These are phyloP conservation scores for Microsporum canis DNA, from an alignment of 2,329 filamentous ascomycete genomes.

Conservation along the genomic window DNA sequence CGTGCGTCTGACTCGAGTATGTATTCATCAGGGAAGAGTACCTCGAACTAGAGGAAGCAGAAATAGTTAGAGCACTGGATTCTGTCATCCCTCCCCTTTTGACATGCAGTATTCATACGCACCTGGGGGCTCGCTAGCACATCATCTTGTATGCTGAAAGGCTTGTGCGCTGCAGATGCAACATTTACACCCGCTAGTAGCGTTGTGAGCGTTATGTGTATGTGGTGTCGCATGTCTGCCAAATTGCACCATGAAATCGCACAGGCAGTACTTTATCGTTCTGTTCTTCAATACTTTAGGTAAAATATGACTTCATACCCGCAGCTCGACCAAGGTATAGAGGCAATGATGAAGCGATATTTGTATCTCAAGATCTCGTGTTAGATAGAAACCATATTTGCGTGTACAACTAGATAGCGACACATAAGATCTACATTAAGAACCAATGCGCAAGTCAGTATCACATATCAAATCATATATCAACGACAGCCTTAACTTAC, in stretches of 20 bases:
- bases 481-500: not conserved
- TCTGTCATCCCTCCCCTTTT: not conserved
- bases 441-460: not conserved
- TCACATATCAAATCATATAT: not conserved
- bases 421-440: not conserved
- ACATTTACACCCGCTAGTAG: conserved; percentile 25
- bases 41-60: conserved; percentile 54
- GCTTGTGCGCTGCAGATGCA: conserved; percentile 42
- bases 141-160: conserved; percentile 82
- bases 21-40: conserved; percentile 62
- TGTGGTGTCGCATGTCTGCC: conserved; percentile 6
- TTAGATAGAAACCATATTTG: not conserved
- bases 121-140: conserved; percentile 79
- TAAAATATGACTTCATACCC: not conserved
- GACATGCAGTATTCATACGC: conserved; percentile 12
- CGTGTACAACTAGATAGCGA: not conserved
- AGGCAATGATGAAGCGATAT: not conserved
- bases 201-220: conserved; percentile 15
- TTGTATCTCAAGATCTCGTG: not conserved
- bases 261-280: not conserved
- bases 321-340: not conserved
- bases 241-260: not conserved
- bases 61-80: not conserved
- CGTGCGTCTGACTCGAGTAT: conserved; percentile 60
- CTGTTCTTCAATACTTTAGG: not conserved